A percentile compares a stretch with the other conserved stretches of the same genome.
phyloP scores from a whole-genome alignment of 192 early-diverging fungal species.

The Linnemannia zychae region DNA sequence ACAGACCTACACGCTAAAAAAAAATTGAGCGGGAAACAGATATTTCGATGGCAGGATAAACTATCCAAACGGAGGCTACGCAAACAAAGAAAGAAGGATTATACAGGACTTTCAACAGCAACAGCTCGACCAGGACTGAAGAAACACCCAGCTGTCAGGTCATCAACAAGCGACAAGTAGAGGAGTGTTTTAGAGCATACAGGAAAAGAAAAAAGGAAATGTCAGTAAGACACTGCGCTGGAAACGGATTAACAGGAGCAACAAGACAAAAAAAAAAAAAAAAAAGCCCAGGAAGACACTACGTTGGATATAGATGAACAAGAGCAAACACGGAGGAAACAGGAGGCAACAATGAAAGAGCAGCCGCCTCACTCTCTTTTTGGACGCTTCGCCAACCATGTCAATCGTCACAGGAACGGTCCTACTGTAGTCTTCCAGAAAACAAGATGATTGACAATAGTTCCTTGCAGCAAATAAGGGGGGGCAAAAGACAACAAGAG shows the following conservation, averaged over 20 bases:
- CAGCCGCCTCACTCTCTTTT: not conserved
- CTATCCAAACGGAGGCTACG: not conserved
- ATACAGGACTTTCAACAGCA: not conserved
- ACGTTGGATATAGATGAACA: not conserved
- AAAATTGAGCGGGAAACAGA: not conserved
- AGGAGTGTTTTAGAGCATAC: too few species aligned
- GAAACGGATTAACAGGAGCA: not conserved
- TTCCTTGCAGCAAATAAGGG: slow-evolving; percentile 25
- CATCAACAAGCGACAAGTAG: too few species aligned
- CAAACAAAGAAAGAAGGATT: not conserved
- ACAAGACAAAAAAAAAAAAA: slow-evolving; percentile 7
- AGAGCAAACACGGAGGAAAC: slow-evolving; percentile 5
- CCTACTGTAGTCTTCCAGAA: not conserved
- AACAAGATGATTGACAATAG: slow-evolving; percentile 40
- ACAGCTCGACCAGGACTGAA: not conserved
- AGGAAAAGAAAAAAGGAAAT: slow-evolving; percentile 3
- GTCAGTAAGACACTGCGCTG: not conserved
- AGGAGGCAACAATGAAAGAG: slow-evolving; percentile 11
- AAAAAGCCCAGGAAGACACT: not conserved
- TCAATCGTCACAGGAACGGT: not conserved
- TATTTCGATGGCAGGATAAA: not conserved
- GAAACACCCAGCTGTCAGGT: not conserved
- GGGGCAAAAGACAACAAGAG: not conserved
- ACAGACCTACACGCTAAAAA: not conserved
- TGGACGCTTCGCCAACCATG: not conserved